Percentiles rank a stretch among this genome's conserved stretches.
These are phyloP conservation scores for Microsporum audouinii DNA, from an alignment of 2,329 filamentous ascomycete genomes.

Conservation along the genomic window DNA sequence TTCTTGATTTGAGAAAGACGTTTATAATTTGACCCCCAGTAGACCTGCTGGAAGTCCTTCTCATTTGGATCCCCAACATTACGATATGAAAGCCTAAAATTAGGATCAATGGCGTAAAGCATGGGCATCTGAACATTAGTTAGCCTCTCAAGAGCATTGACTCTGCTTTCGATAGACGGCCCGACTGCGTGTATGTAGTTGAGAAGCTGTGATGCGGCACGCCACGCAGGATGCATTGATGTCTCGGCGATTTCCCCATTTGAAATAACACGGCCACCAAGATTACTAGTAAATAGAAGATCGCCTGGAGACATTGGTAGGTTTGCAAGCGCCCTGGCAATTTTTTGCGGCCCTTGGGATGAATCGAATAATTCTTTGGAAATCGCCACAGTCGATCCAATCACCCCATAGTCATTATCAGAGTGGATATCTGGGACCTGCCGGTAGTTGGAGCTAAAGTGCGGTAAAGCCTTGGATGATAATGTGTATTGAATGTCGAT, in stretches of 20 bases:
- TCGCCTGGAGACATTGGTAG: constrained; percentile 3
- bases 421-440: constrained; percentile 15
- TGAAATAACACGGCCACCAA: constrained; percentile 4
- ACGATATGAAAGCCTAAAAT: constrained; percentile 6
- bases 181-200: constrained; percentile 7
- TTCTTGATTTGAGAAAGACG: constrained; percentile 8
- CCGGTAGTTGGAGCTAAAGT: constrained; percentile 3
- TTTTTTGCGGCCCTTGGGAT: constrained; percentile 4
- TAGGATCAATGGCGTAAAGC: constrained; percentile 7
- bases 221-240: constrained; percentile 10
- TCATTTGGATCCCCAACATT: constrained; percentile 12
- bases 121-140: constrained; percentile 9
- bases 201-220: constrained; percentile 5
- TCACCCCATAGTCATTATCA: constrained; percentile 15
- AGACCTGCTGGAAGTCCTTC: constrained; percentile 9
- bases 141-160: neutral
- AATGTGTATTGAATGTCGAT: constrained; percentile 33
- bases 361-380: constrained; percentile 8
- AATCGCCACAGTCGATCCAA: constrained; percentile 6
- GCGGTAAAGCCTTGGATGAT: constrained; percentile 22
- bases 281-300: constrained; percentile 6
- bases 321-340: constrained; percentile 3
- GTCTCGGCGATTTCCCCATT: neutral
- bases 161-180: constrained; percentile 4
- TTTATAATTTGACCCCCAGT: constrained; percentile 11